Evolutionary conservation across 2,329 filamentous ascomycete species (phyloP), one percentile per base, ranked within the genome.

Genomic region (Sarocladiaceae sp.): DNA sequence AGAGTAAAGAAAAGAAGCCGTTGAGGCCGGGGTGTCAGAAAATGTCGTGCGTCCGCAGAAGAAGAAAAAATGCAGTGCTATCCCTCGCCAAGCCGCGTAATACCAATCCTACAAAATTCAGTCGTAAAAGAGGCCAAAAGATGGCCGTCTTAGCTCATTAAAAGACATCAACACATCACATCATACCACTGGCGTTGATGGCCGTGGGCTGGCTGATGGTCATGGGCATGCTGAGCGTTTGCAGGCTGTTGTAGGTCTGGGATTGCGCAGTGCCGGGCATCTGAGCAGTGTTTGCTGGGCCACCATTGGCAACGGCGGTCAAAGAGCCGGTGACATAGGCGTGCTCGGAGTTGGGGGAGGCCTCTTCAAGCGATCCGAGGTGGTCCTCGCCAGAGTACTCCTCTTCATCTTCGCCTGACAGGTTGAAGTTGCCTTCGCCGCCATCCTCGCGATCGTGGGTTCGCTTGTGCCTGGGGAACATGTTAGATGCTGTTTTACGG

Each of bases 351-450:
- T 80, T 83, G 15, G 89, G 87, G 12, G 88, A 91, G 17, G 87
- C 84, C 57, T 92, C 88, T 57, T 90, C 89, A 25, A 92, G 80
- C 35, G 89, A 86, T 50, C 87, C 87, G 52, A 93, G 83, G 26
- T 92, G 88, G 59, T 94, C 89, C 58, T 95, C 90, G 55, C 93
- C 90, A 31, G 83, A 85, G 60, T 78, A 85, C 52, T 94, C 88
- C 63, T 96, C 90, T 59, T 93, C 83, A 42, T 95, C 90, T 60
- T 96, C 91, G 53, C 93, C 91, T 35, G 87, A 87, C 55, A 84
- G 79, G 64, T 78, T 79, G 62, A 84, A 77, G 53, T 68, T 68
- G 50, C 74, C 75, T 39, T 86, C 83, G 37, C 69, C 76, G 31
- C 80, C 82, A 48, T 86, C 83, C 53, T 78, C 77, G 51, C 80